Evolutionary conservation across 148 eudicot species (phyloP).

Genomic region (Amaranthus palmeri): DNA sequence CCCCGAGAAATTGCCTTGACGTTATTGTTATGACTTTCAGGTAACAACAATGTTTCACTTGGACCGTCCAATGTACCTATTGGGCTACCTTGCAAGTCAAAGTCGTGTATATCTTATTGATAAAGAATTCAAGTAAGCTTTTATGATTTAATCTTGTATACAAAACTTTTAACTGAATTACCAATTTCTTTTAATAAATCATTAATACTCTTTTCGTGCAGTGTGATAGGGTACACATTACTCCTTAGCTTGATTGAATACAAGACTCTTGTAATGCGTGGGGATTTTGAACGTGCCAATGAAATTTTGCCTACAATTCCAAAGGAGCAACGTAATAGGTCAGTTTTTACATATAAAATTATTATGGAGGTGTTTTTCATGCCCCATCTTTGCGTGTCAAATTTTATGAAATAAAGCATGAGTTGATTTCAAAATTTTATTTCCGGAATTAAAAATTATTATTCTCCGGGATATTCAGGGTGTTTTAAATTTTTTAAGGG

Average conservation of each 20-base stretch:
- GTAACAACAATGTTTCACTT: constrained; percentile 98
- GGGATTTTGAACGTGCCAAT: constrained; percentile 82
- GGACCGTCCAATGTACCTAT: constrained; percentile 97
- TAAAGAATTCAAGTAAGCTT: constrained; percentile 94
- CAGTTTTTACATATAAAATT: neutral
- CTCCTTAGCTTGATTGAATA: constrained; percentile 90
- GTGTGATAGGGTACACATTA: constrained; percentile 90
- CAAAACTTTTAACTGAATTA: constrained; percentile 6
- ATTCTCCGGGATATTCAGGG: no score
- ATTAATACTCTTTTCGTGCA: constrained; percentile 29
- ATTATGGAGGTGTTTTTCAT: no score
- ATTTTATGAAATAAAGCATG: no score
- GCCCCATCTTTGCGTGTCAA: no score
- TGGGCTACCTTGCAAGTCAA: constrained; percentile 96
- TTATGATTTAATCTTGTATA: constrained; percentile 1
- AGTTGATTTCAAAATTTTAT: no score
- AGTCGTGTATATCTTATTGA: constrained; percentile 95
- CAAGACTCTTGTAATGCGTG: constrained; percentile 99
- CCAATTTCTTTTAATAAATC: constrained; percentile 5
- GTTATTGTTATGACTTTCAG: constrained; percentile 32
- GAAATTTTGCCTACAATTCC: constrained; percentile 86
- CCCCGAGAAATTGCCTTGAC: neutral
- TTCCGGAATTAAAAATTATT: no score
- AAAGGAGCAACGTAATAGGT: constrained; percentile 97
- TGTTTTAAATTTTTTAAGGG: no score